phyloP scores from a whole-genome alignment of 129 eudicot genomes.

The Flaveria trinervia region DNA sequence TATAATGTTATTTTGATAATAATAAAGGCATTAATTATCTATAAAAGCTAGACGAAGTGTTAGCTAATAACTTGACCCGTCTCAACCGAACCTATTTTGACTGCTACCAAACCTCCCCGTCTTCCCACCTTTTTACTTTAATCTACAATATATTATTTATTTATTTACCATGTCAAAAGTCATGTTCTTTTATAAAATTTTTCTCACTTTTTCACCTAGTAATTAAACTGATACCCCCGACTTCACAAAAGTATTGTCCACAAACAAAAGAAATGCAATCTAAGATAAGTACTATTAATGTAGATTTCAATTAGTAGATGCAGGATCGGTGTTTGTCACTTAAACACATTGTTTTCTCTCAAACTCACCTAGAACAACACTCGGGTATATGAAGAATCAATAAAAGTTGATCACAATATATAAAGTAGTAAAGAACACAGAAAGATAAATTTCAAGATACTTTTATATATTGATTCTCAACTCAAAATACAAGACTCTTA shows the following conservation, averaged over 20 bases:
- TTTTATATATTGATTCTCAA: no score
- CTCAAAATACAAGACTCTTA: no score
- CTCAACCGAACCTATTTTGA: not conserved
- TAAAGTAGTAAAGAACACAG: no score
- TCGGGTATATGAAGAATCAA: no score
- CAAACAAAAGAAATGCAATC: not conserved
- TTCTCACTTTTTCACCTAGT: not conserved
- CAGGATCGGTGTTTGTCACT: no score
- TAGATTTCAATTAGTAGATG: not conserved
- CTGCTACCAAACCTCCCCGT: not conserved
- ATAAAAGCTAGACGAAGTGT: not conserved
- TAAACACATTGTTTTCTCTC: no score
- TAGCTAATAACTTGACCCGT: not conserved
- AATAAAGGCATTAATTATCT: not conserved
- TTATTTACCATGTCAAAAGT: no score
- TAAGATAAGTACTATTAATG: not conserved
- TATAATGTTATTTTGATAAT: not conserved
- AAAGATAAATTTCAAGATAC: no score
- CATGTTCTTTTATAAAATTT: not conserved
- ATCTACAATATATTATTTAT: not conserved
- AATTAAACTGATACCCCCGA: not conserved
- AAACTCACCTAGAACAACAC: no score
- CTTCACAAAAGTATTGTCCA: not conserved
- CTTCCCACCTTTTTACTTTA: not conserved
- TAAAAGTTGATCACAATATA: no score